Conservation (phyloP, 805 yeast species). For the Clavispora phyllophila region DNA sequence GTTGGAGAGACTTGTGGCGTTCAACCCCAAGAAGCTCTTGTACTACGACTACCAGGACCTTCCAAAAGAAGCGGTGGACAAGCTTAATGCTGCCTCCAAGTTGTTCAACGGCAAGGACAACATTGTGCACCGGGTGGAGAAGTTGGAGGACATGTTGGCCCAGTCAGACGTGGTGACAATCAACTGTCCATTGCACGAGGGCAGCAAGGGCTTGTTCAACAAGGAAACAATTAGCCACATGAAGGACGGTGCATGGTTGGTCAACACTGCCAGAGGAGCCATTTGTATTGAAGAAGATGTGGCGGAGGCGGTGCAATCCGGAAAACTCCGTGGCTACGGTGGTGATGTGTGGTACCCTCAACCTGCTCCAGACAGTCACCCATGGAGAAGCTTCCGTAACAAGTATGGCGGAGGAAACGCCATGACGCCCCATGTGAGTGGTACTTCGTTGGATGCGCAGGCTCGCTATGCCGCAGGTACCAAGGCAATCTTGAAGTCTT, state of each 20-base stretch:
- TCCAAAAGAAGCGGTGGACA: constrained; percentile 44
- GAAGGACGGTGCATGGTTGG: constrained; percentile 69
- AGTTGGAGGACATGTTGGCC: constrained; percentile 59
- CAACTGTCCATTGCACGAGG: constrained; percentile 72
- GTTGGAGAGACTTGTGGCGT: constrained; percentile 64
- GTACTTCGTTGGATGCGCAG: constrained; percentile 79
- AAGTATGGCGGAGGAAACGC: constrained; percentile 66
- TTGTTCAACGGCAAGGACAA: constrained; percentile 42
- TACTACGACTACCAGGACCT: constrained; percentile 73
- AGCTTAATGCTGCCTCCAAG: constrained; percentile 32
- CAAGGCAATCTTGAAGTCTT: constrained; percentile 57
- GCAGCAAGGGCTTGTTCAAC: constrained; percentile 63
- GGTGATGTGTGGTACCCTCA: constrained; percentile 87
- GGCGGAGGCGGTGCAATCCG: constrained; percentile 65
- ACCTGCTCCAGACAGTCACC: constrained; percentile 73
- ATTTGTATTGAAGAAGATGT: constrained; percentile 69
- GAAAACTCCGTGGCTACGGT: constrained; percentile 73
- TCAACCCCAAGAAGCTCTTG: constrained; percentile 67
- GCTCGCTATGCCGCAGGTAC: constrained; percentile 67
- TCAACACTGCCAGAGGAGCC: constrained; percentile 81
- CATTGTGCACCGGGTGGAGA: constrained; percentile 55
- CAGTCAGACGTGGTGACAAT: constrained; percentile 71
- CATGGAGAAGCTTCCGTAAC: constrained; percentile 70
- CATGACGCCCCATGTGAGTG: constrained; percentile 80
- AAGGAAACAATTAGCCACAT: constrained; percentile 60